Base-by-base conservation (phyloP, 2,329 filamentous ascomycete species). In the Alternaria brassicae region DNA sequence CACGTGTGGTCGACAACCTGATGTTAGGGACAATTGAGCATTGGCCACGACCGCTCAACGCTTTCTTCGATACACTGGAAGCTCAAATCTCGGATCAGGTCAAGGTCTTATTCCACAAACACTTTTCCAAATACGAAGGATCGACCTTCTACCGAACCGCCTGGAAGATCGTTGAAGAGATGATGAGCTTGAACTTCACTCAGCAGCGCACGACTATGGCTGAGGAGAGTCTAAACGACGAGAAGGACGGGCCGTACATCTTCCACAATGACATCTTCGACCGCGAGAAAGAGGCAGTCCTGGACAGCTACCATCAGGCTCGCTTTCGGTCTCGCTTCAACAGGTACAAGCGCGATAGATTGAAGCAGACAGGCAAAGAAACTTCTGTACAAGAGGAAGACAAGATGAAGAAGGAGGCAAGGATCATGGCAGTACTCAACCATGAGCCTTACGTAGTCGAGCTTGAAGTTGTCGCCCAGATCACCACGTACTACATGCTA, bases 401-500 rank as follows among this genome's bases (percentile, higher is more conserved):
- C 6, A 76, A 71, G 36, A 19, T 72, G 2, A 52, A 48, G 0
- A 69, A 67, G 17, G 73, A 77, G 5, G 60, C 71, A 2, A 55
- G 50, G 2, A 68, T 67, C 41, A 62, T 60, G 6, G 32, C 40
- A 1, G 47, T 73, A 25, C 78, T 91, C 10, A 83, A 83, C 0
- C 72, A 79, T 0, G 90, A 92, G 66, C 80, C 81, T 0, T 92
- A 86, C 65, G 72, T 80, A 1, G 75, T 78, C 0, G 89, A 92
- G 69, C 75, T 93, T 0, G 80, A 83, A 8, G 85, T 90, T 0
- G 84, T 90, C 0, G 82, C 87, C 0, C 86, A 87, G 4, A 83
- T 91, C 42, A 81, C 88, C 0, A 89, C 85, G 0, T 93, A 92
- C 73, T 93, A 93, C 70, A 82, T 86, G 45, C 84, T 89, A 4